These are phyloP conservation scores for Mortierella sp. DNA, from an alignment of 371 early-diverging fungal genomes.

Conservation along the genomic window DNA sequence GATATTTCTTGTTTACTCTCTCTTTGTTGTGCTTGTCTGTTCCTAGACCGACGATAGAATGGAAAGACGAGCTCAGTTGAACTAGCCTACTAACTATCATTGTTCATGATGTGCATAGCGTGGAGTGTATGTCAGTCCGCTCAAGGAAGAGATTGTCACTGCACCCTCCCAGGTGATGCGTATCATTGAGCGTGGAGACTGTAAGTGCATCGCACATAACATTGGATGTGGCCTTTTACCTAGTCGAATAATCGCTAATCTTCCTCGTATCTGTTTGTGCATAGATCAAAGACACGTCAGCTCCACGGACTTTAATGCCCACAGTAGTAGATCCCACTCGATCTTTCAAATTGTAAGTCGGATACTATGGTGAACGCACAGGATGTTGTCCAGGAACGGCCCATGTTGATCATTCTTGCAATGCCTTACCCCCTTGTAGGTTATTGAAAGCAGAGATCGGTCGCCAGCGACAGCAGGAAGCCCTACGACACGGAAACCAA, in stretches of 20 bases:
- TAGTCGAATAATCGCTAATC: neutral
- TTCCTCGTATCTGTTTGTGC: neutral
- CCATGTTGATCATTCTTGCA: neutral
- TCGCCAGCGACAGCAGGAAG: constrained; percentile 51
- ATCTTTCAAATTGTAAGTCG: constrained; percentile 57
- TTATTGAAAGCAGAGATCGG: constrained; percentile 70
- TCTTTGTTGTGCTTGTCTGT: neutral
- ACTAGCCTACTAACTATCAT: neutral
- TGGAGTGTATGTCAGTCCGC: constrained; percentile 89
- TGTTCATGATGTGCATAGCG: constrained; percentile 61
- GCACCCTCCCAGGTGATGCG: constrained; percentile 83
- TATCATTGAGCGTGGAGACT: constrained; percentile 85
- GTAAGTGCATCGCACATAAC: constrained; percentile 44
- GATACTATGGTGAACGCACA: neutral
- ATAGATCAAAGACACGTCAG: constrained; percentile 58
- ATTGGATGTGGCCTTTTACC: neutral
- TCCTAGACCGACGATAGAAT: neutral
- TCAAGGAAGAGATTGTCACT: constrained; percentile 93
- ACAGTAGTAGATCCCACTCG: constrained; percentile 60
- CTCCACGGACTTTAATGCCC: constrained; percentile 59
- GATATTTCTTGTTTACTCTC: neutral
- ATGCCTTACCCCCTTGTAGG: constrained; percentile 29
- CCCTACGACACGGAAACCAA: constrained; percentile 56
- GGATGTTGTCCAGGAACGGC: neutral
- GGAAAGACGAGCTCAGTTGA: neutral